Evolutionary conservation across 805 yeast species (phyloP), one percentile per base, ranked within the genome.

Genomic region (Naumovozyma dairenensis): DNA sequence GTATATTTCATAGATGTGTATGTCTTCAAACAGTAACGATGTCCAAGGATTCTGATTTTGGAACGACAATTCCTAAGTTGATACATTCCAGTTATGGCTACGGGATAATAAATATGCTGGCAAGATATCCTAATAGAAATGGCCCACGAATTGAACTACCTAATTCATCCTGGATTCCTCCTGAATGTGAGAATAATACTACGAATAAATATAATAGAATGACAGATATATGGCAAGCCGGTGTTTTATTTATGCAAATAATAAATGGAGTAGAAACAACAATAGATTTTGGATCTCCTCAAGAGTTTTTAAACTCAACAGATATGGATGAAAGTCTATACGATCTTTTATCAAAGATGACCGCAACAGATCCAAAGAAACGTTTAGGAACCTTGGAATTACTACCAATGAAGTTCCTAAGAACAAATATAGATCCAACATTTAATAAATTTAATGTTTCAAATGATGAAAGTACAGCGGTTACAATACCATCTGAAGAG

Each of bases 181-280:
- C 97, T 0, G 96, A 87, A 53, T 43, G 77, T 6, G 30, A 44
- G 8, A 51, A 55, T 38, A 54, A 47, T 24, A 53, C 49, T 12
- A 51, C 48, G 14, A 59, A 52, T 32, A 72, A 67, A 36, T 78
- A 81, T 10, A 79, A 79, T 37, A 64, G 86, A 24, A 82, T 85
- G 54, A 77, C 96, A 0, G 98, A 92, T 61, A 80, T 92, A 7
- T 92, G 97, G 97, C 82, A 82, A 49, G 59, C 86, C 25, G 98
- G 96, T 6, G 83, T 83, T 0, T 55, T 81, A 5, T 78, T 89
- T 44, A 66, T 77, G 13, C 75, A 80, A 42, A 62, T 78, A 53
- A 65, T 83, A 4, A 63, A 69, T 28, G 89, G 94, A 0, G 59
- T 65, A 2, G 76, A 72, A 30, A 62, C 69, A 1, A 59, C 72